Evolutionary conservation across 1,284 basidiomycete species (phyloP).

Genomic region (Fistulina hepatica): DNA sequence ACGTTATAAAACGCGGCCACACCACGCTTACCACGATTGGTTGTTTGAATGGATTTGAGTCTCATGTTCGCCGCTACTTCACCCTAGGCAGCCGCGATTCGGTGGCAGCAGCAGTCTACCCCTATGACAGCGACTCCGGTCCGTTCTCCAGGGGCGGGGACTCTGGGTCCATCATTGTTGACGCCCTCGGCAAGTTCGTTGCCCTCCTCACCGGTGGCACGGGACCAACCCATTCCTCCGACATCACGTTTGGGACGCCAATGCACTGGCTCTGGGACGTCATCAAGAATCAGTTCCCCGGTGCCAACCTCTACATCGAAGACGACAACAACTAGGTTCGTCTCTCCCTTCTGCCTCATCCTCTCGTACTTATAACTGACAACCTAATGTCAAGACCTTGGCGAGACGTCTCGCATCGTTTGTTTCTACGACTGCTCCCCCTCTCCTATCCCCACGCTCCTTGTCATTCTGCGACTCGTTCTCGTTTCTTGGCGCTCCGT

Average conservation of each 20-base stretch:
- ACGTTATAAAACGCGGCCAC: slow-evolving; percentile 26
- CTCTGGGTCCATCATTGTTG: slow-evolving; percentile 26
- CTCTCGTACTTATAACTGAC: too few species aligned
- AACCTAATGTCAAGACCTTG: too few species aligned
- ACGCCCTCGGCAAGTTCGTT: slow-evolving; percentile 10
- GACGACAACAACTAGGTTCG: too few species aligned
- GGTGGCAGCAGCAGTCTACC: slow-evolving; percentile 21
- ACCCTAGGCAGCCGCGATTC: slow-evolving; percentile 20
- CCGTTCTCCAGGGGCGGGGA: slow-evolving; percentile 28
- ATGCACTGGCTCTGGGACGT: slow-evolving; percentile 23
- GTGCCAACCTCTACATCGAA: slow-evolving; percentile 22
- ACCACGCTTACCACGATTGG: slow-evolving; percentile 26
- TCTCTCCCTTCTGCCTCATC: too few species aligned
- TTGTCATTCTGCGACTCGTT: too few species aligned
- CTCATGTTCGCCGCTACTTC: slow-evolving; percentile 22
- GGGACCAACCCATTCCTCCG: slow-evolving; percentile 6
- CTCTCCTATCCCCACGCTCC: too few species aligned
- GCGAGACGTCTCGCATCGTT: too few species aligned
- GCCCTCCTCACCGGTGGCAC: slow-evolving; percentile 15
- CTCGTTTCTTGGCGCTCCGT: too few species aligned
- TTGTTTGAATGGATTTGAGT: slow-evolving; percentile 20
- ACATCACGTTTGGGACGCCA: slow-evolving; percentile 14
- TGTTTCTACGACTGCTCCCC: too few species aligned
- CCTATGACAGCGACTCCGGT: slow-evolving; percentile 20
- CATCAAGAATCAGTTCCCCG: slow-evolving; percentile 17